Evolutionary conservation across 176 grass and related monocot species (phyloP).

Genomic region (Ensete ventricosum): DNA sequence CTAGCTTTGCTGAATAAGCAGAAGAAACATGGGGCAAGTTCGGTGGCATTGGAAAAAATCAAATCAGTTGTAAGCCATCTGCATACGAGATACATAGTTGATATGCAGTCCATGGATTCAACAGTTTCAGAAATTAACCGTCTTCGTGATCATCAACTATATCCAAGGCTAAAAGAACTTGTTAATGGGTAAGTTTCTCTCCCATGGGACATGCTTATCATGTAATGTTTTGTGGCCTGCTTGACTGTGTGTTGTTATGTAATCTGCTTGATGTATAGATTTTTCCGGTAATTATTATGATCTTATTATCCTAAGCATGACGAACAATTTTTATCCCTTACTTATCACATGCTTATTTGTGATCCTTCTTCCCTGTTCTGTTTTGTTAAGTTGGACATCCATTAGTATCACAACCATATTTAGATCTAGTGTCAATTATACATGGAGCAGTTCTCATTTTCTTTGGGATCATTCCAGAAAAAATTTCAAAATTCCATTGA

Average conservation of each 20-base stretch:
- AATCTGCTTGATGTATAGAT: neutral
- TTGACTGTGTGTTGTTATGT: neutral
- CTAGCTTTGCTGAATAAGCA: slow-evolving; percentile 61
- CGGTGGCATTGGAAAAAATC: slow-evolving; percentile 56
- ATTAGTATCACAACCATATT: neutral
- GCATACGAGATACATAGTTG: slow-evolving; percentile 76
- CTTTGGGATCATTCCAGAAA: no score
- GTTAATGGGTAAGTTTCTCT: slow-evolving; percentile 56
- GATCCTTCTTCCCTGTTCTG: neutral
- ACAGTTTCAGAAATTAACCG: slow-evolving; percentile 74
- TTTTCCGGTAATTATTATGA: neutral
- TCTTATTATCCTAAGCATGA: neutral
- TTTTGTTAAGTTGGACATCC: neutral
- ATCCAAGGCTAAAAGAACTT: slow-evolving; percentile 70
- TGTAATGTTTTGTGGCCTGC: neutral
- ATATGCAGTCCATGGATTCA: slow-evolving; percentile 72
- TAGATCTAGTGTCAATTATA: no score
- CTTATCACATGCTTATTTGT: neutral
- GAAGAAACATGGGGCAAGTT: slow-evolving; percentile 46
- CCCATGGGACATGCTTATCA: neutral
- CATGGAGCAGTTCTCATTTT: no score
- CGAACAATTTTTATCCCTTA: neutral
- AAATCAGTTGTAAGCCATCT: slow-evolving; percentile 64
- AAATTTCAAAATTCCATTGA: no score
- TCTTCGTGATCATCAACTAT: slow-evolving; percentile 71